phyloP scores from a whole-genome alignment of 495 filamentous ascomycete species.

The Aspergillus ostianus region DNA sequence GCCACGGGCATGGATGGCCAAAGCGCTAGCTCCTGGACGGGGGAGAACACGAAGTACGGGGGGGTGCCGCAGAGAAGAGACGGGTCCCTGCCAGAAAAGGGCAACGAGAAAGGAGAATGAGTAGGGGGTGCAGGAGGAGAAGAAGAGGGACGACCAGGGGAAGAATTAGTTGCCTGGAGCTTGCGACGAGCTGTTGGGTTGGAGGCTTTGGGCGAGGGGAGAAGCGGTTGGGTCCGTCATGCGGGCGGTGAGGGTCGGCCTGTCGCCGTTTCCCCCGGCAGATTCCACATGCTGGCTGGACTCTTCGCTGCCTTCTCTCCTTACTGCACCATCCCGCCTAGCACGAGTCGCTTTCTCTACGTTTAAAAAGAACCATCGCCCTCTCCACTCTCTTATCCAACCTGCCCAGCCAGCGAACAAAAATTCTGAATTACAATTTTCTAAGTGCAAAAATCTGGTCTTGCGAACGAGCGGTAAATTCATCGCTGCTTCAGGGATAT shows the following conservation, averaged over 20 bases:
- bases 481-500: slow-evolving; percentile 47
- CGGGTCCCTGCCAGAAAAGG: background rate
- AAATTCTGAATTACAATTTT: background rate
- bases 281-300: slow-evolving; percentile 1
- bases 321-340: background rate
- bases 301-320: background rate
- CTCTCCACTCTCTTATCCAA: background rate
- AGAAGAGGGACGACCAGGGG: background rate
- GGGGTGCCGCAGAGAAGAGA: background rate
- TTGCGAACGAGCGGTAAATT: slow-evolving; percentile 42
- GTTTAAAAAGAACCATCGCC: background rate
- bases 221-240: slow-evolving; percentile 4
- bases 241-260: background rate
- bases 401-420: background rate
- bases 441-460: slow-evolving; percentile 5
- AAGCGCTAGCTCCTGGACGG: slow-evolving; percentile 24
- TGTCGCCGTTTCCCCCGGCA: slow-evolving; percentile 2
- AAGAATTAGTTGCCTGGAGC: background rate
- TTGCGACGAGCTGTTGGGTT: slow-evolving; percentile 4
- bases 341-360: background rate
- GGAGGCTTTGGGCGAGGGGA: background rate
- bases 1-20: slow-evolving; percentile 35
- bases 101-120: slow-evolving; percentile 5
- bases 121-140: slow-evolving; percentile 5
- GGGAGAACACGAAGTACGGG: slow-evolving; percentile 4